Percentiles rank a stretch among this genome's conserved stretches.
phyloP scores from a whole-genome alignment of 345 rosid genomes.

The Aethionema arabicum region DNA sequence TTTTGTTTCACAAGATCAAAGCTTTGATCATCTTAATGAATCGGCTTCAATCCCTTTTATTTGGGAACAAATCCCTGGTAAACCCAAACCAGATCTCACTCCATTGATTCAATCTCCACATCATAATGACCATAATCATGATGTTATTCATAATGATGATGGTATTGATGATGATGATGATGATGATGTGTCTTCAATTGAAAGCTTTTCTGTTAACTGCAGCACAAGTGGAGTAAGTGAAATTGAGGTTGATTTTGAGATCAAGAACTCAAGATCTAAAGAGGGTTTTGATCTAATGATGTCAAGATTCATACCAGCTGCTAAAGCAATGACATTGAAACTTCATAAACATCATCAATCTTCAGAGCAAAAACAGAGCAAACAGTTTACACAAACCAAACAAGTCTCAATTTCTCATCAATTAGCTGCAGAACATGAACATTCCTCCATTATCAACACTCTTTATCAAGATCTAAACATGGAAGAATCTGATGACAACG shows the following conservation, averaged over 20 bases:
- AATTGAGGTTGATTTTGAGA: constrained; percentile 31
- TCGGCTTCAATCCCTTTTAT: constrained; percentile 82
- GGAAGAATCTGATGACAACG: constrained; percentile 51
- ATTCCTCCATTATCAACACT: constrained; percentile 38
- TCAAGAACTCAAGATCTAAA: constrained; percentile 38
- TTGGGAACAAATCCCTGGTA: constrained; percentile 93
- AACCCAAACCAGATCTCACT: constrained; percentile 48
- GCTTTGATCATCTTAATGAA: constrained; percentile 73
- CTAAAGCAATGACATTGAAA: constrained; percentile 85
- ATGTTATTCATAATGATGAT: constrained; percentile 41
- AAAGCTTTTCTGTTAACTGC: constrained; percentile 61
- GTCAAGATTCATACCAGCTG: constrained; percentile 95
- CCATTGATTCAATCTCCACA: constrained; percentile 34
- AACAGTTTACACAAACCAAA: constrained; percentile 40
- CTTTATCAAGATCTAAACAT: constrained; percentile 38
- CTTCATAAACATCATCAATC: constrained; percentile 53
- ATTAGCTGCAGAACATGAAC: constrained; percentile 33
- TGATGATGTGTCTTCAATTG: constrained; percentile 51
- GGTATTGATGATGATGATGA: constrained; percentile 57
- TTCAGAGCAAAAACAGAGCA: constrained; percentile 51
- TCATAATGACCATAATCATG: constrained; percentile 33
- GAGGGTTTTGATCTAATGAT: constrained; percentile 78
- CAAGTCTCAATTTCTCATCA: constrained; percentile 36
- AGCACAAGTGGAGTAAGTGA: constrained; percentile 51
- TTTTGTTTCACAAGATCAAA: constrained; percentile 39